Percentiles rank a stretch among this genome's conserved stretches.
Evolutionary conservation across 2,329 filamentous ascomycete genomes (phyloP).

Genomic region (Lachnellula subtilissima): DNA sequence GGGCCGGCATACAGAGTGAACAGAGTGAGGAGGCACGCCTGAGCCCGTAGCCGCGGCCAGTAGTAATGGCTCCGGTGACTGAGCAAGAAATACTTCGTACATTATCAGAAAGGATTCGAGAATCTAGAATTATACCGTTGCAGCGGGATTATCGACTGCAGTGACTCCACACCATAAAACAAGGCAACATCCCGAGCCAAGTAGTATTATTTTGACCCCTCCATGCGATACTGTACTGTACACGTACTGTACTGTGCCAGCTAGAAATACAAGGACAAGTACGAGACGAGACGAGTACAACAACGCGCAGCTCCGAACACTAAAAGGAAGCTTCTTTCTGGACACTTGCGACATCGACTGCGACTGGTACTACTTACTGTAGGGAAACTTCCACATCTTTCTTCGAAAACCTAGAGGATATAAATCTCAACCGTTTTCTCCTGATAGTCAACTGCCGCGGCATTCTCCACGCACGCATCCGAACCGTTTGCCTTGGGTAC

Average conservation of each 20-base stretch:
- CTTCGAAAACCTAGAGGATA: not conserved
- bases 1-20: too few relatives aligned
- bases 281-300: not conserved
- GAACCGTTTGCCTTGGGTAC: not conserved
- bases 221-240: not conserved
- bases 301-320: not conserved
- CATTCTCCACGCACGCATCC: too few relatives aligned
- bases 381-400: not conserved
- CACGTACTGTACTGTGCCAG: not conserved
- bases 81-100: too few relatives aligned
- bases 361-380: too few relatives aligned
- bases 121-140: too few relatives aligned
- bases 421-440: not conserved
- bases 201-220: not conserved
- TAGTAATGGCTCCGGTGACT: not conserved
- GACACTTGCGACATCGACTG: not conserved
- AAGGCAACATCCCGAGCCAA: too few relatives aligned
- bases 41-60: not conserved
- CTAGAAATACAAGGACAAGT: not conserved
- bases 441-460: not conserved
- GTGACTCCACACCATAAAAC: too few relatives aligned
- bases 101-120: too few relatives aligned
- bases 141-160: too few relatives aligned
- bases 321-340: not conserved
- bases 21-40: not conserved